Conservation (phyloP, 2,329 filamentous ascomycete genomes). For the Ascosphaera aggregata region DNA sequence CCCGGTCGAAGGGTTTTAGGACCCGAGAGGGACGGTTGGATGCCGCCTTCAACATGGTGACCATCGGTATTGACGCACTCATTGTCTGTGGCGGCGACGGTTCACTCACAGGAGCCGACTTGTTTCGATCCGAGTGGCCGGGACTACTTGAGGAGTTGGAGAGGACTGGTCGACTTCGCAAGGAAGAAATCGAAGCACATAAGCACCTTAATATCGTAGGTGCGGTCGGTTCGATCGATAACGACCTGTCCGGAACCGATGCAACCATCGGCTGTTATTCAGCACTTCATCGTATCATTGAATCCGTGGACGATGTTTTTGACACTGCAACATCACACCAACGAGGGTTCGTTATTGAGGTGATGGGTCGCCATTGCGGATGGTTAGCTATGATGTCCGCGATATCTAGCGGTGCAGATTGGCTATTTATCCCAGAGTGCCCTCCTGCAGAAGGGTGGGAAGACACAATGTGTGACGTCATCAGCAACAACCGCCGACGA, state of each 20-base stretch:
- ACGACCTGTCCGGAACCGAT: conserved; percentile 91
- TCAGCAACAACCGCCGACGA: conserved; percentile 55
- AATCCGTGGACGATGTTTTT: conserved; percentile 79
- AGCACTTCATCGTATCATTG: conserved; percentile 75
- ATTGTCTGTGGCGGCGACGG: conserved; percentile 96
- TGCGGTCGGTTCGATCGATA: conserved; percentile 91
- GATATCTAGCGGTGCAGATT: conserved; percentile 86
- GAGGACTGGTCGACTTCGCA: conserved; percentile 46
- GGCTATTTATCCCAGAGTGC: conserved; percentile 90
- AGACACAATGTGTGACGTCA: conserved; percentile 60
- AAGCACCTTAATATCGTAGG: conserved; percentile 87
- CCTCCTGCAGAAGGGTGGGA: conserved; percentile 74
- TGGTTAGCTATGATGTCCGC: conserved; percentile 95
- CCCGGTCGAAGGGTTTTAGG: conserved; percentile 78
- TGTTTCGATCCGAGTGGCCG: conserved; percentile 78
- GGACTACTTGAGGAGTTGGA: conserved; percentile 60
- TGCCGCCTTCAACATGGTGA: conserved; percentile 85
- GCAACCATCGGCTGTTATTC: conserved; percentile 96
- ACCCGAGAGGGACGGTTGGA: conserved; percentile 61
- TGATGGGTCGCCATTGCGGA: conserved; percentile 95
- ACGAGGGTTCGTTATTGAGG: conserved; percentile 88
- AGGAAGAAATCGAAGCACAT: conserved; percentile 51
- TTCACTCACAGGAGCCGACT: conserved; percentile 83
- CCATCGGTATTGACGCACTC: conserved; percentile 81
- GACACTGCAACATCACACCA: conserved; percentile 94